Conservation (phyloP, 495 filamentous ascomycete species). For the Penicillium robsamsonii region DNA sequence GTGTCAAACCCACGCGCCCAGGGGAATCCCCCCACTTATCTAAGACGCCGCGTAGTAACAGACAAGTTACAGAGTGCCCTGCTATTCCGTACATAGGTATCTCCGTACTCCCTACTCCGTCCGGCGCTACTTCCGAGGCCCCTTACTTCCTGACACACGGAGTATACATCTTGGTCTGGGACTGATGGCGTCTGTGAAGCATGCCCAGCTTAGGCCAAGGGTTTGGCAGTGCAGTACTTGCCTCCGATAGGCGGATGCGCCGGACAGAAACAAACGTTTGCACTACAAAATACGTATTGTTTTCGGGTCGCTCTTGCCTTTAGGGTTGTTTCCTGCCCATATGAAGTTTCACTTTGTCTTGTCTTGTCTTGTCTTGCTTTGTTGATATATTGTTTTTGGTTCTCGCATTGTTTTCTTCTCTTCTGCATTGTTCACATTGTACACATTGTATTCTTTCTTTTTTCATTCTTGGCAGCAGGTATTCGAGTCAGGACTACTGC, state of each 20-base stretch:
- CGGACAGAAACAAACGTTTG: neutral
- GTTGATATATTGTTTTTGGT: slow-evolving; percentile 13
- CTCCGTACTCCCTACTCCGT: neutral
- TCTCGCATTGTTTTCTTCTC: neutral
- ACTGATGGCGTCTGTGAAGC: slow-evolving; percentile 4
- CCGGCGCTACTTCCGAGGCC: neutral
- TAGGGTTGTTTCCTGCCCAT: neutral
- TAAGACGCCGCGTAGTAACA: slow-evolving; percentile 20
- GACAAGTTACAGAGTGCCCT: slow-evolving; percentile 28
- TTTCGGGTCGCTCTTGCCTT: neutral
- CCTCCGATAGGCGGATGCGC: slow-evolving; percentile 6
- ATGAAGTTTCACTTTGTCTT: slow-evolving; percentile 17
- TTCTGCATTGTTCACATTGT: slow-evolving; percentile 9
- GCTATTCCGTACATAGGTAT: neutral
- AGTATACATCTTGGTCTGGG: neutral
- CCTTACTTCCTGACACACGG: slow-evolving; percentile 2
- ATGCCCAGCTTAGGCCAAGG: slow-evolving; percentile 11
- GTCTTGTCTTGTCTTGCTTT: slow-evolving; percentile 22
- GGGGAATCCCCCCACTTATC: slow-evolving; percentile 15
- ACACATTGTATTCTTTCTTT: slow-evolving; percentile 10
- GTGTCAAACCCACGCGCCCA: slow-evolving; percentile 19
- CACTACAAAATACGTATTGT: neutral
- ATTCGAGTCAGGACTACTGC: slow-evolving; percentile 15
- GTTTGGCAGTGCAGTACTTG: neutral
- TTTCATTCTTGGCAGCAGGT: slow-evolving; percentile 27